Base-by-base conservation (phyloP, 306 rosid genomes). In the Cucurbita ficifolia region DNA sequence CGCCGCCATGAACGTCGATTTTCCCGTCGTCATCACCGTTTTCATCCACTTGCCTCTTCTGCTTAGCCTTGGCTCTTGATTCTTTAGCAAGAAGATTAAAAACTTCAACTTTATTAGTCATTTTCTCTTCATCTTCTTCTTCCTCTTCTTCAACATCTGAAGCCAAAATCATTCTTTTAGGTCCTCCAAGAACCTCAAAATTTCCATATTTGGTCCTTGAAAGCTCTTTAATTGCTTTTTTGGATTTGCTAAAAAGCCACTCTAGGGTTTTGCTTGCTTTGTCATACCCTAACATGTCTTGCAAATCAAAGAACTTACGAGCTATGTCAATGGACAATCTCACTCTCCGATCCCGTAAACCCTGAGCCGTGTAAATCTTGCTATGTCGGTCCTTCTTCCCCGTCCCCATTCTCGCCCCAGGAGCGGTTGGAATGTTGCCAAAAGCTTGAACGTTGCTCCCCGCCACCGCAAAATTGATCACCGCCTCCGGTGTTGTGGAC, bases 261-360 rank as follows among this genome's bases (percentile, higher is more conserved):
- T 94, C 97, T 3, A 94, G 88, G 77, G 99, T 94, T 69, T 83
- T 86, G 75, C 99, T 94, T 10, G 99, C 97, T 71, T 86, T 94
- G 85, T 94, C 97, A 62, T 89, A 88, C 88, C 99, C 99, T 87
- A 94, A 75, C 92, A 84, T 81, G 84, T 94, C 99, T 71, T 94
- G 99, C 62, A 94, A 97, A 86, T 94, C 97, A 50, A 94, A 94
- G 90, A 94, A 94, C 85, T 91, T 86, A 1, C 99, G 75, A 18
- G 99, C 90, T 1, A 91, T 88, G 43, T 84, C 93, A 21, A 94
- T 86, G 59, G 97, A 94, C 35, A 94, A 65, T 54, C 99, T 87
- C 29, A 94, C 99, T 79, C 99, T 78, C 7, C 99, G 74, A 63
- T 94, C 99, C 49, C 99, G 83, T 75, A 89, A 73, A 5, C 99